These are phyloP conservation scores for Hypoxylon sp. DNA, from an alignment of 2,329 filamentous ascomycete species.

Conservation along the genomic window DNA sequence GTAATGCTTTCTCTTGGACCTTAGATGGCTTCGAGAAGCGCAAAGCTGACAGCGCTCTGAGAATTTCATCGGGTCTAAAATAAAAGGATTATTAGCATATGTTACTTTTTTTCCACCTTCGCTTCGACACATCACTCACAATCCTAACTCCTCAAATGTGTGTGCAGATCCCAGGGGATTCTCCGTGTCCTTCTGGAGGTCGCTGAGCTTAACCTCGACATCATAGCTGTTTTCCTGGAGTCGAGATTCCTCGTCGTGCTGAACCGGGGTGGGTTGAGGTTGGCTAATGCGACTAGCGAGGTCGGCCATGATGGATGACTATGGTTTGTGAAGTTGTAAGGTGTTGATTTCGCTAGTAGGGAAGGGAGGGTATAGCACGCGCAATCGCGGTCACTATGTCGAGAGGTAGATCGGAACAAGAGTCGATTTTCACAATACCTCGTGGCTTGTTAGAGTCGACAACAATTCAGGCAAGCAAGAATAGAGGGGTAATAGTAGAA, in stretches of 20 bases:
- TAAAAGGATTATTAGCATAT: constrained; percentile 5
- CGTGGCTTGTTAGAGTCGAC: neutral
- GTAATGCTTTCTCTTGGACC: constrained; percentile 95
- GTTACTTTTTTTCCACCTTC: neutral
- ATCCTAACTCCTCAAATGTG: constrained; percentile 85
- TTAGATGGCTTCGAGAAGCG: constrained; percentile 96
- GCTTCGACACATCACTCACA: constrained; percentile 68
- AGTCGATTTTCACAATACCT: neutral
- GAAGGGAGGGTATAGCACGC: neutral
- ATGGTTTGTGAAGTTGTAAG: neutral
- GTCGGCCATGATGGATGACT: constrained; percentile 43
- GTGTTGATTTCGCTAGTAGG: neutral
- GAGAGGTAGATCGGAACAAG: neutral
- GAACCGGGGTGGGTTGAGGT: constrained; percentile 16
- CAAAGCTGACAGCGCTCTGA: constrained; percentile 82
- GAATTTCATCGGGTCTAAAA: constrained; percentile 59
- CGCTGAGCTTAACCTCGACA: constrained; percentile 92
- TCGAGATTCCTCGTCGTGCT: constrained; percentile 58
- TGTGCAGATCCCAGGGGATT: constrained; percentile 89
- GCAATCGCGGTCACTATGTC: neutral
- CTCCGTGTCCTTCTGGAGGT: constrained; percentile 86
- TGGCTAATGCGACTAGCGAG: constrained; percentile 32
- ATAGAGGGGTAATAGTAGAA: constrained; percentile 6
- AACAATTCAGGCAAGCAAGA: neutral
- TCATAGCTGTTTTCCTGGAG: constrained; percentile 82